A percentile compares a stretch with the other conserved stretches of the same genome.
Conservation (phyloP, 805 yeast genomes). For the Hanseniaspora hatyaiensis region DNA sequence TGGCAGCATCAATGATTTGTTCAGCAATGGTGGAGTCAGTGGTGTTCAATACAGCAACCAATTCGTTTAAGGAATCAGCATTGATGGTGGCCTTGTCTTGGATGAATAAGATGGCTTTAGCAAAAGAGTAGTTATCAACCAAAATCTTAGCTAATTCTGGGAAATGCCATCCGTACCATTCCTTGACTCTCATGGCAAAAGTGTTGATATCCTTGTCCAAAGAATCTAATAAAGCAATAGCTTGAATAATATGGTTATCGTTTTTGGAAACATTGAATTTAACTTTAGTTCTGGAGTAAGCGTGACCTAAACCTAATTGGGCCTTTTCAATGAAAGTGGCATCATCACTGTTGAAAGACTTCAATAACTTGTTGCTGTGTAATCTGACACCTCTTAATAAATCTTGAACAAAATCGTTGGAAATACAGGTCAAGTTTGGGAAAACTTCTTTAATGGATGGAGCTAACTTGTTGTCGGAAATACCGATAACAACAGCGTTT, state of each 20-base stretch:
- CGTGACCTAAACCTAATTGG: slow-evolving; percentile 96
- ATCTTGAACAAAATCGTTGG: slow-evolving; percentile 89
- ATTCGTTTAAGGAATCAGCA: slow-evolving; percentile 75
- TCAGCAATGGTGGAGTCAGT: slow-evolving; percentile 90
- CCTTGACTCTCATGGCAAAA: slow-evolving; percentile 92
- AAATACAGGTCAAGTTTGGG: slow-evolving; percentile 79
- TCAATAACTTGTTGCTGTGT: slow-evolving; percentile 77
- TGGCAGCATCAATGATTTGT: slow-evolving; percentile 84
- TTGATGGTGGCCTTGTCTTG: slow-evolving; percentile 74
- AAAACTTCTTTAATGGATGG: slow-evolving; percentile 88
- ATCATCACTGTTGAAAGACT: slow-evolving; percentile 55
- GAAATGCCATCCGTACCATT: slow-evolving; percentile 99
- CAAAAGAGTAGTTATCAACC: slow-evolving; percentile 77
- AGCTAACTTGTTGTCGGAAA: slow-evolving; percentile 89
- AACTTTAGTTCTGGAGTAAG: slow-evolving; percentile 97
- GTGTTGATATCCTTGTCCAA: slow-evolving; percentile 97
- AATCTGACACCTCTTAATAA: slow-evolving; percentile 87
- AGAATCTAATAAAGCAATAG: slow-evolving; percentile 93
- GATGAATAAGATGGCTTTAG: slow-evolving; percentile 69
- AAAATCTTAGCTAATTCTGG: slow-evolving; percentile 91
- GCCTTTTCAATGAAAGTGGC: slow-evolving; percentile 96
- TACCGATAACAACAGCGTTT: slow-evolving; percentile 56
- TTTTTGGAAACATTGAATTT: slow-evolving; percentile 97
- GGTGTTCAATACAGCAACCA: slow-evolving; percentile 70
- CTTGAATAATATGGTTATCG: slow-evolving; percentile 98